Conservation (phyloP, 768 basidiomycete genomes). For the Lentinula guzmanii region DNA sequence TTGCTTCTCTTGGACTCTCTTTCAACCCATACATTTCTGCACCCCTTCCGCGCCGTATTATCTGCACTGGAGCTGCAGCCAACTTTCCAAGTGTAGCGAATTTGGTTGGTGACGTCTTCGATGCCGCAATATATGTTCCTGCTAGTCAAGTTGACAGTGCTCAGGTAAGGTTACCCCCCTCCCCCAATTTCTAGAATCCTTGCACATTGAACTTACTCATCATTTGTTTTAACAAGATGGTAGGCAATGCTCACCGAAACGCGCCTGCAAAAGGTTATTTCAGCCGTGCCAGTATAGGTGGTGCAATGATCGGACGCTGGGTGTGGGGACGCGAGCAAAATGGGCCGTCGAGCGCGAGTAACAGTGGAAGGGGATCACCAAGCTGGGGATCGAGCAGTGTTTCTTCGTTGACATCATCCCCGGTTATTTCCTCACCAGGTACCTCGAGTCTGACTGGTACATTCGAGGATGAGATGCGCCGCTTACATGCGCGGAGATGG, state of each 20-base stretch:
- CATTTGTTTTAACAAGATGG: conserved; percentile 16
- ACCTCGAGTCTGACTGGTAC: conserved; percentile 38
- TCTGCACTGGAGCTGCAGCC: conserved; percentile 75
- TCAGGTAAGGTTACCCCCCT: conserved; percentile 30
- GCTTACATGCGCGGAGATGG: conserved; percentile 73
- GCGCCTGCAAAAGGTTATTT: conserved; percentile 68
- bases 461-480: conserved; percentile 76
- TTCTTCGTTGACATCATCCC: not conserved
- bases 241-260: conserved; percentile 46
- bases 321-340: conserved; percentile 68
- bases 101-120: conserved; percentile 77
- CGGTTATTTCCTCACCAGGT: not conserved
- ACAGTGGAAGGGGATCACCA: conserved; percentile 2
- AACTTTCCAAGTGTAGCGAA: conserved; percentile 82
- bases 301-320: conserved; percentile 80
- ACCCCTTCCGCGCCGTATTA: conserved; percentile 57
- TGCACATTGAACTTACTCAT: not conserved
- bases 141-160: conserved; percentile 73
- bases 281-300: conserved; percentile 63
- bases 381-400: conserved; percentile 19
- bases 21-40: conserved; percentile 78
- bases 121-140: conserved; percentile 73
- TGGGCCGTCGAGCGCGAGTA: conserved; percentile 4
- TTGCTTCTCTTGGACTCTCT: conserved; percentile 52
- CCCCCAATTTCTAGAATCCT: not conserved